Base-by-base conservation (phyloP, 768 basidiomycete species). In the Amyloporia xantha region DNA sequence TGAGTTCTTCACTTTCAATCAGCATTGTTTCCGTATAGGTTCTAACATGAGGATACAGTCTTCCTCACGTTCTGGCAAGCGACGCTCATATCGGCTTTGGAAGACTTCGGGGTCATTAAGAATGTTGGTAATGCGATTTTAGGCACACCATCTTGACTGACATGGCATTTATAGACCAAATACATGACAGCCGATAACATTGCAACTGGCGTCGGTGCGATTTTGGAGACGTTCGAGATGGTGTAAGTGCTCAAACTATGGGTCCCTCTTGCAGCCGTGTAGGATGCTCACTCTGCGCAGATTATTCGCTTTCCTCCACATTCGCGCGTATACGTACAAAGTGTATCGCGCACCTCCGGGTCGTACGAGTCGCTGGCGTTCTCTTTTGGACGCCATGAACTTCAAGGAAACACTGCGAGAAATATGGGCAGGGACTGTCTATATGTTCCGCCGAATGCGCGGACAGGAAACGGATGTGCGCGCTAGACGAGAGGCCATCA, bases 21-120 rank as follows among this genome's bases (percentile, higher is more conserved):
- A n/a, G n/a, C n/a, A n/a, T n/a, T n/a, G n/a, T n/a, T n/a, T n/a
- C n/a, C n/a, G n/a, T n/a, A n/a, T n/a, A n/a, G n/a, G n/a, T n/a
- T n/a, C n/a, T n/a, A n/a, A n/a, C n/a, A n/a, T n/a, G n/a, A n/a
- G n/a, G n/a, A n/a, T 33, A 13, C 46, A 63, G 82, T 86, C 0
- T 86, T 87, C 59, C 66, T 87, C 15, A 85, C 82, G 5, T 88
- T 88, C 61, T 89, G 86, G 86, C 86, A 88, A 63, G 75, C 79
- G 13, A 78, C 75, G 0, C 68, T 78, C 27, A 70, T 89, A 12
- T 75, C 78, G 3, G 50, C 78, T 13, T 71, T 88, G 11, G 72
- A 69, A 33, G 70, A 76, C 61, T 66, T 83, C 47, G 78, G 76
- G 1, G 67, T 84, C 4, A 74, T 88, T 49, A 84, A 84, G 64